These are phyloP conservation scores for Crithidia bombi DNA, from an alignment of 208 protist genomes.

Conservation along the genomic window DNA sequence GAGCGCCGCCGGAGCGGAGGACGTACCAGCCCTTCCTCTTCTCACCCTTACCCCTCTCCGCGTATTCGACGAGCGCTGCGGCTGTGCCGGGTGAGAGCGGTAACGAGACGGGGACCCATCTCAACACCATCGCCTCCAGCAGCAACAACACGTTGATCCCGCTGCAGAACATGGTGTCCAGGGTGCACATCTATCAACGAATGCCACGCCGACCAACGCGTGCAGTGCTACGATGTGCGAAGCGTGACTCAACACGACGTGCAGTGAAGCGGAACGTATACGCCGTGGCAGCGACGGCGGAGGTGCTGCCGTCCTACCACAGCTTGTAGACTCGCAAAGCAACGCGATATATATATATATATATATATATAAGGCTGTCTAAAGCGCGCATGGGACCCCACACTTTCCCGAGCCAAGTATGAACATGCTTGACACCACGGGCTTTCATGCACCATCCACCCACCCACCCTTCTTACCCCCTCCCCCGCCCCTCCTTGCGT, in stretches of 20 bases:
- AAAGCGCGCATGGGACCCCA: no score
- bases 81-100: no score
- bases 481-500: no score
- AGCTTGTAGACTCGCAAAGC: neutral
- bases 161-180: slow-evolving; percentile 6
- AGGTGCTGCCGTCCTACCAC: slow-evolving; percentile 1
- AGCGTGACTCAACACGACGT: slow-evolving; percentile 24
- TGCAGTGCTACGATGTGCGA: slow-evolving; percentile 5
- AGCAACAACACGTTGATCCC: neutral
- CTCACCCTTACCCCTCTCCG: neutral
- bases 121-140: neutral
- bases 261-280: slow-evolving; percentile 41
- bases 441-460: no score
- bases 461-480: no score
- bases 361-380: no score
- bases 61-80: neutral
- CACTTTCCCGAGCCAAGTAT: no score
- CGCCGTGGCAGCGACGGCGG: neutral
- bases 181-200: slow-evolving; percentile 1
- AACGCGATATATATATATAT: no score
- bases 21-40: slow-evolving; percentile 5
- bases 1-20: neutral
- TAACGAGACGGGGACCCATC: neutral
- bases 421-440: no score
- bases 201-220: neutral